Evolutionary conservation across 2,329 filamentous ascomycete genomes (phyloP), one percentile per base, ranked within the genome.

Genomic region (Clonostachys byssicola): DNA sequence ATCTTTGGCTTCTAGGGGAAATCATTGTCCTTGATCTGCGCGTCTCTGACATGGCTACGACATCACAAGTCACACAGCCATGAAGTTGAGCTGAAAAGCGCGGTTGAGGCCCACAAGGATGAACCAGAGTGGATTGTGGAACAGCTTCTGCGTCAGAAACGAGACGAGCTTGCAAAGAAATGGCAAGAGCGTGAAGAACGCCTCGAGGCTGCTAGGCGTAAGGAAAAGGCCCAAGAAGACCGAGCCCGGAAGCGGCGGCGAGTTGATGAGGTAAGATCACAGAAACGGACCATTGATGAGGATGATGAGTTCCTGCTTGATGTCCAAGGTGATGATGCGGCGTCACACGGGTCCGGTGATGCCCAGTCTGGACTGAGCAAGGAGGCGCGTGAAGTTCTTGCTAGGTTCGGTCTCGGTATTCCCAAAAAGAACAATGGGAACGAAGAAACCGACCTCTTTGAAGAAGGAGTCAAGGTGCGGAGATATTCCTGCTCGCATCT

Each of bases 11-110:
- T 14, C 17, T 52, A 88, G 75, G 92, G 92, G 41, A 96, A 96
- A 77, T 96, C 92, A 2, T 68, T 96, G 41, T 96, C 92, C 54
- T 75, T 96, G 30, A 94, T 96, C 52, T 96, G 92, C 61, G 88
- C 86, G 39, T 85, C 91, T 6, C 66, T 96, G 58, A 95, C 91
- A 4, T 96, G 92, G 92, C 74, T 96, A n/a, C 85, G 92, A 43
- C 81, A 89, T 48, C 81, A 92, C 67, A 92, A 95, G 63, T 83
- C 66, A 62, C 73, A 58, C 55, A 63, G 51, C 66, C 86, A 72
- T 65, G 86, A 72, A 64, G 76, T 60, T 53, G 77, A 57, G 42
- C 77, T 73, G 48, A 73, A 63, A 49, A 66, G 59, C 49, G 75
- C 64, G 43, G 73, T 64, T 3, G 60, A 67, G 1, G 57, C 66